phyloP scores from a whole-genome alignment of 1,284 basidiomycete species.

The Trichosporon sp. region DNA sequence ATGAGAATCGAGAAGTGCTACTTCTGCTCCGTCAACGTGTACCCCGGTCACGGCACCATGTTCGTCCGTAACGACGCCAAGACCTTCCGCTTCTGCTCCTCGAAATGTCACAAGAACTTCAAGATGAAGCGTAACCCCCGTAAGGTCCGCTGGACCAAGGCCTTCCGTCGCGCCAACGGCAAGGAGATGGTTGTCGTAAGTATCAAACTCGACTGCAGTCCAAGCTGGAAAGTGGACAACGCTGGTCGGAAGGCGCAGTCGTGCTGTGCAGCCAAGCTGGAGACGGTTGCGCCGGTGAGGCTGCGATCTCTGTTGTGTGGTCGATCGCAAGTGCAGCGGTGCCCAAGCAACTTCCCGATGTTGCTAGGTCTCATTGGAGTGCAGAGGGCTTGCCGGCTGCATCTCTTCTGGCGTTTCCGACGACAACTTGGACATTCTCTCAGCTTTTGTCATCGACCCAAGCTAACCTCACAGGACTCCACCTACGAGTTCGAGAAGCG shows the following conservation, averaged over 20 bases:
- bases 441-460: not conserved
- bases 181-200: conserved; percentile 99
- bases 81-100: conserved; percentile 92
- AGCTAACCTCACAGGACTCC: conserved; percentile 64
- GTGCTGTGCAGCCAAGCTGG: not conserved
- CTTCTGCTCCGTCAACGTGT: conserved; percentile 85
- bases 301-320: too few species aligned
- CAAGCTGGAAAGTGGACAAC: not conserved
- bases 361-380: too few species aligned
- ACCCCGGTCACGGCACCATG: conserved; percentile 90
- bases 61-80: conserved; percentile 97
- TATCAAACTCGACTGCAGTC: conserved; percentile 15
- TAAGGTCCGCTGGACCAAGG: conserved; percentile 99
- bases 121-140: conserved; percentile 99
- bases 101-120: conserved; percentile 99
- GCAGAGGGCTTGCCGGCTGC: not conserved
- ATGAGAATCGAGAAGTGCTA: conserved; percentile 89
- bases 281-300: too few species aligned
- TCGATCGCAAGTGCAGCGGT: too few species aligned
- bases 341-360: too few species aligned
- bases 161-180: conserved; percentile 96
- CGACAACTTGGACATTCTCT: not conserved
- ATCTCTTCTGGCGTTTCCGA: not conserved
- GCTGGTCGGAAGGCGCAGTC: not conserved
- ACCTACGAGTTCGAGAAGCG: conserved; percentile 99